Evolutionary conservation across 345 rosid genomes (phyloP).

Genomic region (Lumnitzera littorea): DNA sequence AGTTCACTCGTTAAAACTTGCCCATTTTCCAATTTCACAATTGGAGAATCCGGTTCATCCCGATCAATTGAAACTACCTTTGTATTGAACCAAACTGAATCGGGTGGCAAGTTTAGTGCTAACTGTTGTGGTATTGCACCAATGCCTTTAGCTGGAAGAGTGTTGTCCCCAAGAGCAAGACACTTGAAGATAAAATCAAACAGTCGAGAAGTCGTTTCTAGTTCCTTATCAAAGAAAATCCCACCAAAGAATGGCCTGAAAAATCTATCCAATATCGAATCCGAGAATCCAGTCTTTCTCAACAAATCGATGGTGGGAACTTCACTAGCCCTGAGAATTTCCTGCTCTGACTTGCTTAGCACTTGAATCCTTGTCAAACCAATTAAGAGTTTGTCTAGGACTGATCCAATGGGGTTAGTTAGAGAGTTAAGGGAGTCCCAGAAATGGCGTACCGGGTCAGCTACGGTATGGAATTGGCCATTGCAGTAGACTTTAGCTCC

Average conservation of each 20-base stretch:
- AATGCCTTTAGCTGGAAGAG: slow-evolving; percentile 77
- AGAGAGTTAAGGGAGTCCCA: slow-evolving; percentile 56
- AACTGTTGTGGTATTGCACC: slow-evolving; percentile 67
- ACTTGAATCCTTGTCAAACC: slow-evolving; percentile 55
- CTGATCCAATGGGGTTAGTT: slow-evolving; percentile 71
- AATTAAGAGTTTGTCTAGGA: slow-evolving; percentile 65
- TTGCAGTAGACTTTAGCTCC: slow-evolving; percentile 63
- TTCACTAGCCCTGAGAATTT: slow-evolving; percentile 40
- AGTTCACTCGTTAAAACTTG: slow-evolving; percentile 35
- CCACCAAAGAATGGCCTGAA: slow-evolving; percentile 90
- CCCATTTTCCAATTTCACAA: slow-evolving; percentile 50
- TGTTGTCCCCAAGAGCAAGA: slow-evolving; percentile 85
- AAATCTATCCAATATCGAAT: slow-evolving; percentile 45
- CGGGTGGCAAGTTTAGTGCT: slow-evolving; percentile 45
- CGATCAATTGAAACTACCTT: slow-evolving; percentile 48
- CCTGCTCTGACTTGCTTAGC: slow-evolving; percentile 47
- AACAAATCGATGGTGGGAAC: slow-evolving; percentile 45
- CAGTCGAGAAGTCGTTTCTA: slow-evolving; percentile 73
- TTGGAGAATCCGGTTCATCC: slow-evolving; percentile 19
- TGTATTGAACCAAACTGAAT: slow-evolving; percentile 43
- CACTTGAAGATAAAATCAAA: slow-evolving; percentile 82
- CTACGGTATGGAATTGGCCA: slow-evolving; percentile 68
- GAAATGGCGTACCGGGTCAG: slow-evolving; percentile 83
- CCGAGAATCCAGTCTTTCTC: slow-evolving; percentile 59
- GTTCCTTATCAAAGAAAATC: slow-evolving; percentile 72